A percentile compares a stretch with the other conserved stretches of the same genome.
These are phyloP conservation scores for Termitomyces sp. DNA, from an alignment of 768 basidiomycete species.

Conservation along the genomic window DNA sequence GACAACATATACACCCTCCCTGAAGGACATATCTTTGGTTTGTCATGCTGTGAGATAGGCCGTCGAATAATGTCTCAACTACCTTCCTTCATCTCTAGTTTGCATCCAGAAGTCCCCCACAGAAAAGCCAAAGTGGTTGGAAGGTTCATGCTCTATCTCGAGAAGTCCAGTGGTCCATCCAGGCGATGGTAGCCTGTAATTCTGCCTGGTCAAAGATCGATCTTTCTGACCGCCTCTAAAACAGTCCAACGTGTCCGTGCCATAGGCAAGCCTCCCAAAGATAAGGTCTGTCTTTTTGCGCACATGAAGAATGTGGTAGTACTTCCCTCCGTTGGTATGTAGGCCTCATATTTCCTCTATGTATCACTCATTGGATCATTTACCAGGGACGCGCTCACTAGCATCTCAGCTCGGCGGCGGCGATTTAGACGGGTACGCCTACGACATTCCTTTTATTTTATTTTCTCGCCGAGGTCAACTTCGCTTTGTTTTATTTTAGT, in stretches of 20 bases:
- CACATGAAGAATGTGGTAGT: conserved; percentile 69
- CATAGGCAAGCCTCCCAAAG: conserved; percentile 62
- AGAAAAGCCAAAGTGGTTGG: conserved; percentile 45
- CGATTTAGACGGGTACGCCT: conserved; percentile 69
- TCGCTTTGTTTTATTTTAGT: conserved; percentile 26
- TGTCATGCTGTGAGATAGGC: conserved; percentile 10
- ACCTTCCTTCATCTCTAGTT: conserved; percentile 25
- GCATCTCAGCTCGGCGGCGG: conserved; percentile 71
- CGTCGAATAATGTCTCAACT: not conserved
- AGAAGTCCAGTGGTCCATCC: conserved; percentile 73
- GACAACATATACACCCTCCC: conserved; percentile 49
- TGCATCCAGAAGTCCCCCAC: conserved; percentile 54
- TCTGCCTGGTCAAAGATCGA: not conserved
- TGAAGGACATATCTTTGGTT: conserved; percentile 65
- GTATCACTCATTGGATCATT: not conserved
- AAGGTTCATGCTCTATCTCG: conserved; percentile 59
- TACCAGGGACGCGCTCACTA: conserved; percentile 52
- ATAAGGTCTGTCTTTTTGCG: conserved; percentile 49
- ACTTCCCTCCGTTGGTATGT: conserved; percentile 54
- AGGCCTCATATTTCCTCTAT: not conserved
- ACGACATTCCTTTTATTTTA: not conserved
- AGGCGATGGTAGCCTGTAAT: conserved; percentile 51
- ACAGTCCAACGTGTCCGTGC: conserved; percentile 67
- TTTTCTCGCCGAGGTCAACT: not conserved
- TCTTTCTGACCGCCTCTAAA: conserved; percentile 1